Conservation (phyloP, 495 filamentous ascomycete genomes). For the Acidiella bohemica region DNA sequence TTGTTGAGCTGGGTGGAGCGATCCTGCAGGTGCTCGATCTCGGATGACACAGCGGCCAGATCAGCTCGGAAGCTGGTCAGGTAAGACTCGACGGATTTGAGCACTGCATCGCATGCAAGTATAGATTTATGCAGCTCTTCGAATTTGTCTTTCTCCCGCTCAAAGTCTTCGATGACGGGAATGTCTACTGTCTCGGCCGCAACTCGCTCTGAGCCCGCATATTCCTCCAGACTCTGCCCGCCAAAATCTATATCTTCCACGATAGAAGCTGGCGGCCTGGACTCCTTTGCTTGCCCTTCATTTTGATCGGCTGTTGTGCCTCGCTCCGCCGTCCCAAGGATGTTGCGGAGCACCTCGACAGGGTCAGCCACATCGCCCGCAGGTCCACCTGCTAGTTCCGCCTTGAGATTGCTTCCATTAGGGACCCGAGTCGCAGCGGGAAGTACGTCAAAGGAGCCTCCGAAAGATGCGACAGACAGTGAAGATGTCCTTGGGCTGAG, state of each 20-base stretch:
- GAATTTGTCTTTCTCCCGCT: slow-evolving; percentile 75
- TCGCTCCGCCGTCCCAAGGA: slow-evolving; percentile 45
- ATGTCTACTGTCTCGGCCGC: slow-evolving; percentile 33
- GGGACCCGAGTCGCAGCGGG: slow-evolving; percentile 44
- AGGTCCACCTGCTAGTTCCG: slow-evolving; percentile 37
- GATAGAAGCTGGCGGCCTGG: slow-evolving; percentile 37
- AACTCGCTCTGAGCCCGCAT: slow-evolving; percentile 33
- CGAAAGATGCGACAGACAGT: slow-evolving; percentile 50
- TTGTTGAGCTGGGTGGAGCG: slow-evolving; percentile 72
- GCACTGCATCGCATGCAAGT: slow-evolving; percentile 76
- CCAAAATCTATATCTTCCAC: slow-evolving; percentile 65
- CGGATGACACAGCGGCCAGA: slow-evolving; percentile 76
- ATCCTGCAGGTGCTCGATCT: slow-evolving; percentile 85
- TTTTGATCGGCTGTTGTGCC: slow-evolving; percentile 5
- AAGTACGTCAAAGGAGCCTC: slow-evolving; percentile 61
- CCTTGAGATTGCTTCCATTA: slow-evolving; percentile 54
- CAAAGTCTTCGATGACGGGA: slow-evolving; percentile 65
- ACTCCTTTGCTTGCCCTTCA: slow-evolving; percentile 25
- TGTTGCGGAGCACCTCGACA: slow-evolving; percentile 52
- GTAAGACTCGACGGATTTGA: slow-evolving; percentile 84
- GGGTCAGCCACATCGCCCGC: slow-evolving; percentile 49
- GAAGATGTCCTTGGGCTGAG: slow-evolving; percentile 49
- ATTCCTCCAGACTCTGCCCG: slow-evolving; percentile 58
- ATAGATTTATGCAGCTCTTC: slow-evolving; percentile 87
- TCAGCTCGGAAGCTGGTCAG: slow-evolving; percentile 86